Evolutionary conservation across 2,329 filamentous ascomycete genomes (phyloP), one percentile per base, ranked within the genome.

Genomic region (Cyanodermella asteris): DNA sequence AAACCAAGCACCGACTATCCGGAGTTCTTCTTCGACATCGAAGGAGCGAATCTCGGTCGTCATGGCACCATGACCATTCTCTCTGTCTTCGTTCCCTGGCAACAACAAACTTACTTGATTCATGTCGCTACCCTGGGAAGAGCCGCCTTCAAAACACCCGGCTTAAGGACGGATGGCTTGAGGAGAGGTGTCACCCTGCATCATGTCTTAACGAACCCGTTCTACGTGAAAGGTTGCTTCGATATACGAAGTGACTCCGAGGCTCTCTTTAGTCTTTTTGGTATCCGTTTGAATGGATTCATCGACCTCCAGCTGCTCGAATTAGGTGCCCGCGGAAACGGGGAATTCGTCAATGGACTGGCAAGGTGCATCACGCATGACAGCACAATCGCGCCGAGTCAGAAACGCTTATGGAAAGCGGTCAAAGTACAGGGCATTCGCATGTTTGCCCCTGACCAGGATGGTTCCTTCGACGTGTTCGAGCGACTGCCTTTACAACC

Each of bases 161-260:
- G n/a, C n/a, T n/a, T n/a, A n/a, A n/a, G n/a, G n/a, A n/a, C n/a
- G n/a, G 31, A 34, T 9, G 17, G 14, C 5, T 31, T 31, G 23
- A n/a, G n/a, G n/a, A n/a, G n/a, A n/a, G 14, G 25, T 10, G 35
- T 25, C 23, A 44, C 38, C 0, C 29, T 48, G 17, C 42, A 42
- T 26, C 26, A 35, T 23, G 38, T 47, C 17, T 37, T 48, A 3
- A 17, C 48, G 29, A 24, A 31, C 6, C 13, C 22, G 16, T 20
- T 31, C 1, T 43, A 44, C 13, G 25, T 36, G 8, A 68, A 69
- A 33, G 54, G 58, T 15, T 51, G 69, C 30, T 69, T 66, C 34
- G 64, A 71, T 30, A 47, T 70, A 10, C 57, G 62, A 3, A 61
- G 59, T 32, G 61, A 67, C 34, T 61, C 64, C 0, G 57, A 68